Evolutionary conservation across 1,284 basidiomycete genomes (phyloP).

Genomic region (Ustilago loliicola): DNA sequence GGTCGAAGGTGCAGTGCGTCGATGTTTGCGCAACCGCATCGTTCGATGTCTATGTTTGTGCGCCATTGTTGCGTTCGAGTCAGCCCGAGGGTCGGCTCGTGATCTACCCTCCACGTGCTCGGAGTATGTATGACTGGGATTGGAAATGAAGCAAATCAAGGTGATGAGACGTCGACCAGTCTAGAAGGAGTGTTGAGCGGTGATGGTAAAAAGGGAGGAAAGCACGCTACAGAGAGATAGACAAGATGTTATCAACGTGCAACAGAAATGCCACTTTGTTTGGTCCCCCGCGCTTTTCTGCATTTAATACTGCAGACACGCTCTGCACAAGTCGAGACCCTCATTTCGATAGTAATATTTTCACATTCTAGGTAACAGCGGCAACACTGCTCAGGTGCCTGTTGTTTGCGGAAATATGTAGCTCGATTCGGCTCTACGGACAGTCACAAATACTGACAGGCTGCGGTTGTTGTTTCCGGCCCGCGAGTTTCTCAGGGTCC

Average conservation of each 20-base stretch:
- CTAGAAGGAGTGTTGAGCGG: too few species aligned
- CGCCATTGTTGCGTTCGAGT: constrained; percentile 13
- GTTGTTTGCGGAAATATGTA: not conserved
- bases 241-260: not conserved
- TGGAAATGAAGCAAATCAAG: not conserved
- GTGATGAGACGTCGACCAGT: not conserved
- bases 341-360: not conserved
- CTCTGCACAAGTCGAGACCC: not conserved
- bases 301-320: not conserved
- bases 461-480: not conserved
- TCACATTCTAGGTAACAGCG: not conserved
- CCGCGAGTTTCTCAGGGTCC: not conserved
- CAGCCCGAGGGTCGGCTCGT: not conserved
- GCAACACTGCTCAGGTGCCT: not conserved
- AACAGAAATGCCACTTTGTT: not conserved
- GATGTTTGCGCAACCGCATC: constrained; percentile 43
- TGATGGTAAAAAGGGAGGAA: not conserved
- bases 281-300: not conserved
- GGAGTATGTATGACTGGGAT: not conserved
- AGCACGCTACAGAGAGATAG: not conserved
- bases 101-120: not conserved
- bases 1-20: not conserved
- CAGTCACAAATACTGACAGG: not conserved
- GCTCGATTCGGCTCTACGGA: not conserved
- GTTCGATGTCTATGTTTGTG: constrained; percentile 33